Conservation (phyloP, 2,329 filamentous ascomycete species). For the Talaromyces amestolkiae region DNA sequence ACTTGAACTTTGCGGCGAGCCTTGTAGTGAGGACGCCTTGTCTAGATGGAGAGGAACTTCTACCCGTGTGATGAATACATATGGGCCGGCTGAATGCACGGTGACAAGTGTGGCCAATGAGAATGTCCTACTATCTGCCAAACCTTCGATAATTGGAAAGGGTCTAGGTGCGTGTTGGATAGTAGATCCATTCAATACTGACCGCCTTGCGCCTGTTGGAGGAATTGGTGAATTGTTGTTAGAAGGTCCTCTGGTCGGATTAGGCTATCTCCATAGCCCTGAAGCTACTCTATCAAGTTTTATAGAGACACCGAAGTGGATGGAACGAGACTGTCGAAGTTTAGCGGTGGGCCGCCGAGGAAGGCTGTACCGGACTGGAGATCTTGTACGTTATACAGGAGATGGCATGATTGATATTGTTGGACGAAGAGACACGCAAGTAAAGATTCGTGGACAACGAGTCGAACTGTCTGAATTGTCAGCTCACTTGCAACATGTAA, state of each 20-base stretch:
- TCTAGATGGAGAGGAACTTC: background rate
- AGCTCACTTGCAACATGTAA: slow-evolving; percentile 23
- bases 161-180: slow-evolving; percentile 34
- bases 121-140: background rate
- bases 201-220: slow-evolving; percentile 34
- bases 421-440: slow-evolving; percentile 37
- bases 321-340: slow-evolving; percentile 22
- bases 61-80: slow-evolving; percentile 6
- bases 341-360: slow-evolving; percentile 23
- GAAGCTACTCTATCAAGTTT: slow-evolving; percentile 37
- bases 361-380: slow-evolving; percentile 37
- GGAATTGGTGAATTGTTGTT: slow-evolving; percentile 41
- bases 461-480: slow-evolving; percentile 44
- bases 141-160: background rate
- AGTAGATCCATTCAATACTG: slow-evolving; percentile 21
- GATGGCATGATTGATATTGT: slow-evolving; percentile 36
- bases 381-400: slow-evolving; percentile 34
- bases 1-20: slow-evolving; percentile 11
- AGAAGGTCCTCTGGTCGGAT: slow-evolving; percentile 40
- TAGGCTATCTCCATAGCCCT: slow-evolving; percentile 46
- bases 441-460: slow-evolving; percentile 43
- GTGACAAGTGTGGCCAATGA: background rate
- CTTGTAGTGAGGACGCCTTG: background rate
- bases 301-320: slow-evolving; percentile 39
- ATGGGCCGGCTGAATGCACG: slow-evolving; percentile 9